Evolutionary conservation across 2,329 filamentous ascomycete species (phyloP), one percentile per base, ranked within the genome.

Genomic region (Fusarium succisae): DNA sequence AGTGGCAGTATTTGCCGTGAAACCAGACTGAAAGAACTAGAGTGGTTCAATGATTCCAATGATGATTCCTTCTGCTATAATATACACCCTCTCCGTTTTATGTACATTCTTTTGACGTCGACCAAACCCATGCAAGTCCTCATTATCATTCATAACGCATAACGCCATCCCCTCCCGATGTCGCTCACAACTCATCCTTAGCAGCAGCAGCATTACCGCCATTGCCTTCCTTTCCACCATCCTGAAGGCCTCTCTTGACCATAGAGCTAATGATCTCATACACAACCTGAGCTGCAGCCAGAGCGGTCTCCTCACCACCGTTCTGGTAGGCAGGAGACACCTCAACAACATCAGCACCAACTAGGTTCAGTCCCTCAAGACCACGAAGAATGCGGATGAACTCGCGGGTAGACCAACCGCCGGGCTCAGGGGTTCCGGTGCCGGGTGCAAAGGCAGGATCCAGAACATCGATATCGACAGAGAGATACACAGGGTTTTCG

Each of bases 291-390:
- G 94, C 94, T 5, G 91, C 95, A 22, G 94, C 94, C 73, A 97
- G 83, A 18, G 94, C 93, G 44, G 94, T 98, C 79, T 91, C 92
- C 84, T 97, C 95, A 3, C 91, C 93, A 12, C 85, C 85, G 17
- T 92, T 92, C 85, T 98, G 94, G 80, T 97, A 98, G 18, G 93
- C 93, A 0, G 95, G 95, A 48, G 92, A 91, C 14, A 94, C 80
- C 86, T 98, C 95, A 10, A 98, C 95, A 55, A 98, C 90, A 83
- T 98, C 95, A 1, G 94, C 95, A 3, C 94, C 95, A 8, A 98
- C 93, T 8, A 98, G 84, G 79, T 98, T 97, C 80, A 98, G 81
- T 0, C 86, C 89, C 84, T 98, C 95, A 47, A 98, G 89, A 1
- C 94, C 94, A 38, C 94, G 87, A 80, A 98, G 83, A 66, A 98